phyloP scores from a whole-genome alignment of 768 basidiomycete species.

The Vishniacozyma victoriae region DNA sequence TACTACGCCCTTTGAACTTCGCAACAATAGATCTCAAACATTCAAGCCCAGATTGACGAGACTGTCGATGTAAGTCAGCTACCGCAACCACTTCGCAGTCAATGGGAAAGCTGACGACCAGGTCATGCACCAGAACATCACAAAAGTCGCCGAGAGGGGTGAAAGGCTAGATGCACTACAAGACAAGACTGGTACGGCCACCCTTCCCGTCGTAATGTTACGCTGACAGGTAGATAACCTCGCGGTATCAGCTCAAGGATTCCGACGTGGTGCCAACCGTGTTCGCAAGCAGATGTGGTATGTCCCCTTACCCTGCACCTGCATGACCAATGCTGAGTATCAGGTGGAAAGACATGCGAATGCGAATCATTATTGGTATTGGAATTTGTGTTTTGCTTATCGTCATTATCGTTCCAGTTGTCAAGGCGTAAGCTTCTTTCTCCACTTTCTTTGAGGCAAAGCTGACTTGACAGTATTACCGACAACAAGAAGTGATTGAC shows the following conservation, averaged over 20 bases:
- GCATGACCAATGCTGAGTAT: background rate
- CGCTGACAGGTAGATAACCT: slow-evolving; percentile 65
- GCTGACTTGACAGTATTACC: too few species aligned
- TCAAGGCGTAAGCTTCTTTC: slow-evolving; percentile 59
- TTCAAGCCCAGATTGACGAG: slow-evolving; percentile 89
- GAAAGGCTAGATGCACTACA: slow-evolving; percentile 89
- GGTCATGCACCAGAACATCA: slow-evolving; percentile 98
- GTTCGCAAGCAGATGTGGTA: slow-evolving; percentile 79
- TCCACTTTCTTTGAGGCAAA: background rate
- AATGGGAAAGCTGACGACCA: too few species aligned
- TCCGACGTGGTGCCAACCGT: slow-evolving; percentile 92
- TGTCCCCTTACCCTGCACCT: background rate
- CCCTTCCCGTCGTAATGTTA: background rate
- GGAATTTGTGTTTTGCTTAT: slow-evolving; percentile 84
- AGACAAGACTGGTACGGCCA: slow-evolving; percentile 85
- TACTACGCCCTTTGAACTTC: background rate
- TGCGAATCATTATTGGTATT: slow-evolving; percentile 92
- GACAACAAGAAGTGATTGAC: too few species aligned
- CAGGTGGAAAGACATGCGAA: slow-evolving; percentile 92
- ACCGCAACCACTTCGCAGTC: background rate
- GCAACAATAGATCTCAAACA: slow-evolving; percentile 68
- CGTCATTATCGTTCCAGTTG: slow-evolving; percentile 92
- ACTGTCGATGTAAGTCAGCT: slow-evolving; percentile 61
- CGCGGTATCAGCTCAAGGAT: slow-evolving; percentile 97
- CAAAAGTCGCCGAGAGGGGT: slow-evolving; percentile 80